Evolutionary conservation across 108 stramenopile genomes (phyloP).

Genomic region (Skeletonema potamos): DNA sequence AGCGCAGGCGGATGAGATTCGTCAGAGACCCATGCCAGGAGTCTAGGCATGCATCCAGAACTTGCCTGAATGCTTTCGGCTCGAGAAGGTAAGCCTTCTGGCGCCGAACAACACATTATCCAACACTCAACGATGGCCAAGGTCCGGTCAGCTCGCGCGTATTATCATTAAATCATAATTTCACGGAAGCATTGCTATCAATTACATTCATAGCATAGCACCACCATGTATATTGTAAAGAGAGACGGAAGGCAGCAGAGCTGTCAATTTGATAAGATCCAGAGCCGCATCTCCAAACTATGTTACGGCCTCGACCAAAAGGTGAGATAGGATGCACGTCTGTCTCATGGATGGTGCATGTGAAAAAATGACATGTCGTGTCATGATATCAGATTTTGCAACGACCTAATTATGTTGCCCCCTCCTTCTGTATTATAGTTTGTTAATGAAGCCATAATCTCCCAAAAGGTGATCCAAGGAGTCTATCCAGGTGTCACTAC

Average conservation of each 20-base stretch:
- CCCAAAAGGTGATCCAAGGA: constrained; percentile 99
- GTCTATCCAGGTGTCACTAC: constrained; percentile 99
- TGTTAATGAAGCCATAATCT: constrained; percentile 89
- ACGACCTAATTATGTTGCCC: background rate
- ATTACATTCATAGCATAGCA: background rate
- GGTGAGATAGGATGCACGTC: constrained; percentile 43
- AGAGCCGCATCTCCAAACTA: constrained; percentile 93
- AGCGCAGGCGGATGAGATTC: background rate
- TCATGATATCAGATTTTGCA: background rate
- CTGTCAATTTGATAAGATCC: constrained; percentile 99
- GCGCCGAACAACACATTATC: background rate
- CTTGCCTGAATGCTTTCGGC: background rate
- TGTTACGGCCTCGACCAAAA: constrained; percentile 95
- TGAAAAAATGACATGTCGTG: constrained; percentile 1
- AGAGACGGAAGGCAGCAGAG: constrained; percentile 91
- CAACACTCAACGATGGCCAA: background rate
- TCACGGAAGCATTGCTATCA: background rate
- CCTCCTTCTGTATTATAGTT: constrained; percentile 50
- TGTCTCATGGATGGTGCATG: background rate
- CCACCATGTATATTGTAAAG: constrained; percentile 93
- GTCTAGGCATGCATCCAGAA: background rate
- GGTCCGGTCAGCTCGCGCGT: too few species aligned
- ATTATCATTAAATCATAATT: background rate
- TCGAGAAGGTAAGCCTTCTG: background rate
- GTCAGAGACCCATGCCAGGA: background rate